Conservation (phyloP, 2,329 filamentous ascomycete genomes). For the Blastomyces emzantsi region DNA sequence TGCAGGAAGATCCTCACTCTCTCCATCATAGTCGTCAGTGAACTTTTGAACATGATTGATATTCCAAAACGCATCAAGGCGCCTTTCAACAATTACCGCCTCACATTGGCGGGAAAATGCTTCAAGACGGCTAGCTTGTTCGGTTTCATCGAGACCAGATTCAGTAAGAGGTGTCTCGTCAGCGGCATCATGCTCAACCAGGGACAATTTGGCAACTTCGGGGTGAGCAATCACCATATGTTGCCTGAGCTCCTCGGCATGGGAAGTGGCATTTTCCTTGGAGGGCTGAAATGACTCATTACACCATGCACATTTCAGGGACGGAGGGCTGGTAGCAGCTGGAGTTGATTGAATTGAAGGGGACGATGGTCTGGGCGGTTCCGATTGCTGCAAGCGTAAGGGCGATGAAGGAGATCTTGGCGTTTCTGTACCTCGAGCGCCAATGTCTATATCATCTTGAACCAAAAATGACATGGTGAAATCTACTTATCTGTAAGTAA, state of each 20-base stretch:
- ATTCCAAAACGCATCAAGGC: conserved; percentile 30
- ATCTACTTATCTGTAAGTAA: conserved; percentile 1
- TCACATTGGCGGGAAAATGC: not conserved
- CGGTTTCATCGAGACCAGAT: conserved; percentile 9
- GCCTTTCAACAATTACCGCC: conserved; percentile 21
- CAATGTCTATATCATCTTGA: conserved; percentile 28
- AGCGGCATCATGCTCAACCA: conserved; percentile 17
- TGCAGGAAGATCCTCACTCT: conserved; percentile 22
- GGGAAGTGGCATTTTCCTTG: conserved; percentile 19
- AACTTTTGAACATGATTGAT: conserved; percentile 30
- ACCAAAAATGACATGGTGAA: conserved; percentile 27
- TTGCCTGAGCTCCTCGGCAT: conserved; percentile 25
- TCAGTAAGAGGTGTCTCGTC: conserved; percentile 12
- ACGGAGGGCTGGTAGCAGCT: not conserved
- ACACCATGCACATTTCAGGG: conserved; percentile 31
- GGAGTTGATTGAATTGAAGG: conserved; percentile 29
- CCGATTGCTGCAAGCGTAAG: conserved; percentile 33
- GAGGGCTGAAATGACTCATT: conserved; percentile 25
- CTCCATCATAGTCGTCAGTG: conserved; percentile 28
- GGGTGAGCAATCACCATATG: conserved; percentile 31
- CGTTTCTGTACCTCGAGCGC: conserved; percentile 23
- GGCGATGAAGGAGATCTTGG: conserved; percentile 20
- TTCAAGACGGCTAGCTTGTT: conserved; percentile 4
- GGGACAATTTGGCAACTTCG: conserved; percentile 22
- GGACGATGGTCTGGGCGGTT: conserved; percentile 27